Base-by-base conservation (phyloP, 2,329 filamentous ascomycete genomes). In the Curvularia spicifera region DNA sequence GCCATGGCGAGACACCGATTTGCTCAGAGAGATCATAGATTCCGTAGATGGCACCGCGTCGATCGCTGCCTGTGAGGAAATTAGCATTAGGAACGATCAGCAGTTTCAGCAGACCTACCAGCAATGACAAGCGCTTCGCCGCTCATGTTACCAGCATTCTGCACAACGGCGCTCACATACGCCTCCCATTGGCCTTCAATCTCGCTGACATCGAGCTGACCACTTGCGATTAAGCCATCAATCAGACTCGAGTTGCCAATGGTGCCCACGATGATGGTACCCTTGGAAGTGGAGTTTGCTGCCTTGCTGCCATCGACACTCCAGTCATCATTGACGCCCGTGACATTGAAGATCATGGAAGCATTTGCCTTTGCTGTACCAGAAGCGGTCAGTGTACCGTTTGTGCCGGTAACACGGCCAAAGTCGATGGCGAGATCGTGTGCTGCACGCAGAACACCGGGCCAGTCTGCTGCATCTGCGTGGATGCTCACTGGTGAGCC, bases 1-100 rank as follows among this genome's bases (percentile, higher is more conserved):
- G 84, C 86, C 87, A 89, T 65, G 87, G 88, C 31, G 85, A 89
- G 12, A 91, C 87, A 26, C 89, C 89, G 56, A 91, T 90, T 71
- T 91, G 88, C 74, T 91, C 88, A 22, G 86, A 89, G 47, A 91
- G 74, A 63, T 89, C 87, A 76, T 91, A 91, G 20, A 90, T 78
- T 10, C 89, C 89, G 66, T 84, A 91, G 53, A 91, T 89, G 2
- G 87, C 85, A 13, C 87, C 87, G 60, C 88, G 80, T 53, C 85
- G 84, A 71, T 91, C 88, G 68, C 85, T 88, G 10, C 74, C 74
- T 77, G 53, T 31, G 8, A 0, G 12, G 10, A 37, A 24, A 24
- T 72, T 47, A 72, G 59, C 29, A 22, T 31, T 10, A 29, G 24
- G 18, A 3, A 6, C 12, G 3, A 43, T 37, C 5, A 0, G 18